Evolutionary conservation across 371 early-diverging fungal genomes (phyloP).

Genomic region (Blastocladiella emersonii): DNA sequence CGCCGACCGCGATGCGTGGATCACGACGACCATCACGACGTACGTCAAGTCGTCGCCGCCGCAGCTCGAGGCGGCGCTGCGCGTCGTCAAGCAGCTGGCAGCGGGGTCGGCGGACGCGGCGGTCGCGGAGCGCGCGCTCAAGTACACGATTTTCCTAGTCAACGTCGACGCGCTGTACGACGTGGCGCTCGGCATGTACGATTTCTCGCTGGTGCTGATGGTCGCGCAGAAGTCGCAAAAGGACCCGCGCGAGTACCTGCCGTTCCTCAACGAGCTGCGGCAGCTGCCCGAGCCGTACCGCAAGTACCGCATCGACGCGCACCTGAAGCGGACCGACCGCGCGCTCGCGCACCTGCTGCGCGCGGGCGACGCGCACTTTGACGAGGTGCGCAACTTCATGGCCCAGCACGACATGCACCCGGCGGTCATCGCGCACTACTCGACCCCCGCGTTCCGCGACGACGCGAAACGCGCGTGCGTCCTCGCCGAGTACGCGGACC

Average conservation of each 20-base stretch:
- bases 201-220: slow-evolving; percentile 77
- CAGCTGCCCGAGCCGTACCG: slow-evolving; percentile 56
- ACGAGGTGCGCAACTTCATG: slow-evolving; percentile 48
- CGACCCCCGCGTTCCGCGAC: slow-evolving; percentile 18
- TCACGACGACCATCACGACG: slow-evolving; percentile 72
- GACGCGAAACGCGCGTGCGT: slow-evolving; percentile 23
- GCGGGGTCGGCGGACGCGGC: slow-evolving; percentile 19
- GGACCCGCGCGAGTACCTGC: slow-evolving; percentile 90
- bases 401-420: slow-evolving; percentile 46
- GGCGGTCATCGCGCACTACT: slow-evolving; percentile 41
- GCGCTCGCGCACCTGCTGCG: slow-evolving; percentile 43
- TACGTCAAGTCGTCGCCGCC: slow-evolving; percentile 71
- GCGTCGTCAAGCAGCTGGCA: slow-evolving; percentile 41
- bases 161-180: slow-evolving; percentile 74
- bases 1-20: slow-evolving; percentile 21
- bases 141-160: slow-evolving; percentile 80
- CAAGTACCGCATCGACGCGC: slow-evolving; percentile 74
- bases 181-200: slow-evolving; percentile 87
- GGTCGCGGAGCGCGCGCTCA: slow-evolving; percentile 69
- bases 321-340: slow-evolving; percentile 49
- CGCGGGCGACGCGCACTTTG: slow-evolving; percentile 41
- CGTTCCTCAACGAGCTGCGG: slow-evolving; percentile 70
- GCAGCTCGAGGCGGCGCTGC: slow-evolving; percentile 67
- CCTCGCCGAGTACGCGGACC: slow-evolving; percentile 46
- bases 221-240: slow-evolving; percentile 90